These are phyloP conservation scores for Leccinum solheimii DNA, from an alignment of 1,284 basidiomycete species.

Conservation along the genomic window DNA sequence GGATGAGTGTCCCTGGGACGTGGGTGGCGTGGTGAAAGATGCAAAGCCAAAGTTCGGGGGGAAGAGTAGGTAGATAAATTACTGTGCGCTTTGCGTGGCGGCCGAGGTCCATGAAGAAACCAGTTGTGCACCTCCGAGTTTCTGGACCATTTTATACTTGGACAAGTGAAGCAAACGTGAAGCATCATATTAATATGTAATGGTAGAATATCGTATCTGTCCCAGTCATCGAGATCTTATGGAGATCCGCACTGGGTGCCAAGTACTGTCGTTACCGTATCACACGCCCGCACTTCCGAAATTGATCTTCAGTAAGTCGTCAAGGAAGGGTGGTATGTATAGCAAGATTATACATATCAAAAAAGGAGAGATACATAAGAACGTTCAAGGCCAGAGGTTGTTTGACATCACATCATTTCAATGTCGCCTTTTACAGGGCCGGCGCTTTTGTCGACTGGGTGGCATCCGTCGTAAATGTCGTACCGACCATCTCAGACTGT, in stretches of 20 bases:
- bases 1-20: slow-evolving; percentile 30
- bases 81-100: background rate
- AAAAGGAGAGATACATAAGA: background rate
- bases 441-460: background rate
- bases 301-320: background rate
- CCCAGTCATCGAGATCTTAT: background rate
- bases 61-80: slow-evolving; percentile 24
- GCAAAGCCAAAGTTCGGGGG: slow-evolving; percentile 39
- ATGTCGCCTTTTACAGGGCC: background rate
- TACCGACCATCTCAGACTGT: background rate
- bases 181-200: background rate
- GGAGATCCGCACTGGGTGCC: background rate
- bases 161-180: background rate
- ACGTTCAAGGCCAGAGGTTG: background rate
- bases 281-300: background rate
- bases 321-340: background rate
- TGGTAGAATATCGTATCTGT: background rate
- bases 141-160: background rate
- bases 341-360: background rate
- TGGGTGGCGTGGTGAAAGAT: slow-evolving; percentile 36
- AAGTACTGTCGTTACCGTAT: background rate
- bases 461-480: background rate
- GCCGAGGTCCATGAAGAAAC: background rate
- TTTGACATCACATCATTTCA: background rate
- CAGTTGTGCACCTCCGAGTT: background rate